Base-by-base conservation (phyloP, 345 rosid genomes). In the Theobroma cacao region DNA sequence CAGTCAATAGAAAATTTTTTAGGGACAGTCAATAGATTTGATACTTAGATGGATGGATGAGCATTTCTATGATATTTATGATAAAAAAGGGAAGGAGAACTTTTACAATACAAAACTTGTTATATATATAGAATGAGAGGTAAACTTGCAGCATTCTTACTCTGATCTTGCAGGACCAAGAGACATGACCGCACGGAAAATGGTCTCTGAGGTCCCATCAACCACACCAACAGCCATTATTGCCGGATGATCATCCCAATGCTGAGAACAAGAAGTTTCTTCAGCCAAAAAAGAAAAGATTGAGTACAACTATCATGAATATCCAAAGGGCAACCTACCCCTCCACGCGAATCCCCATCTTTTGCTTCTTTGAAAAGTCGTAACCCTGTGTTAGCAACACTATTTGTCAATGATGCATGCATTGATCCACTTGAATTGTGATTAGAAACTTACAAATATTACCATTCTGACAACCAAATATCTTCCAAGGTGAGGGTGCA, bases 401-500 rank as follows among this genome's bases (percentile, higher is more conserved):
- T n/a, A 30, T 40, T 36, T 64, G 76, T 63, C 13, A 76, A 13
- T 53, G 22, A 62, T 53, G 43, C 22, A 61, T 34, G 76, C 77
- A 65, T 65, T 34, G 24, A 38, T 50, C 63, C 67, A 55, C 41
- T 18, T 20, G 64, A 55, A 74, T 24, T 17, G 9, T 10, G 72
- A 38, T 59, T 36, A 65, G 15, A 59, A 79, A 59, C 40, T 70
- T 31, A 58, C n/a, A 55, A 65, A 24, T 67, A 77, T 78, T 87
- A 89, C 98, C 98, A 84, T 94, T 96, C 81, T 88, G 94, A 84
- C 98, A 94, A 66, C 99, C 99, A 72, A 96, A 94, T 28, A 96
- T 92, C 84, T 89, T 96, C 99, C 97, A 96, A 14, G 93, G 91
- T 36, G 98, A 96, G 61, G 99, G 97, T 50, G 93, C 95, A 72